A percentile compares a stretch with the other conserved stretches of the same genome.
Evolutionary conservation across 2,329 filamentous ascomycete genomes (phyloP).

Genomic region (Xylariales sp.): DNA sequence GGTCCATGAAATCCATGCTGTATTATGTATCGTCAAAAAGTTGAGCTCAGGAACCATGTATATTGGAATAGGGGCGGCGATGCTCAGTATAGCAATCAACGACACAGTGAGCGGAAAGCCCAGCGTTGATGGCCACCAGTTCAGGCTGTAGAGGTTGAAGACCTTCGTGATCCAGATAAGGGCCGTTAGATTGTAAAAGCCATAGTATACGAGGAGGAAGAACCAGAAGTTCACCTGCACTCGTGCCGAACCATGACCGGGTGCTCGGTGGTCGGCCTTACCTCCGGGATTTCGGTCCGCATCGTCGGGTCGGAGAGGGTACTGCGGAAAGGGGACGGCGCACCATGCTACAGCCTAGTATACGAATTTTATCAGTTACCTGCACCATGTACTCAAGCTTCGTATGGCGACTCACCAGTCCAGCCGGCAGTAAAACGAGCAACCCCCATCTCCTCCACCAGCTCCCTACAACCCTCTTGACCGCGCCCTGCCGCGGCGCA

Average conservation of each 20-base stretch:
- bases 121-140: conserved; percentile 64
- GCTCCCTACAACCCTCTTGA: conserved; percentile 52
- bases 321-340: conserved; percentile 61
- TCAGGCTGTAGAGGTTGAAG: conserved; percentile 66
- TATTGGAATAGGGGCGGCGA: conserved; percentile 54
- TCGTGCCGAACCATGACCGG: conserved; percentile 58
- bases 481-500: conserved; percentile 53
- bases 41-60: conserved; percentile 50
- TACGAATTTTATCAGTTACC: conserved; percentile 5
- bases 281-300: conserved; percentile 25
- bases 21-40: conserved; percentile 58
- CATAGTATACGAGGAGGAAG: conserved; percentile 66
- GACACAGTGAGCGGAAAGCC: conserved; percentile 62
- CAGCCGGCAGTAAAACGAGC: conserved; percentile 56
- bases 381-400: neutral
- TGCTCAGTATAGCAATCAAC: conserved; percentile 55
- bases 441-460: conserved; percentile 62
- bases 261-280: conserved; percentile 36
- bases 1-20: conserved; percentile 64
- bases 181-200: conserved; percentile 63
- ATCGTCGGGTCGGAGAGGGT: conserved; percentile 44
- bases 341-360: conserved; percentile 61
- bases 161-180: conserved; percentile 68
- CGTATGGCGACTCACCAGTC: conserved; percentile 42
- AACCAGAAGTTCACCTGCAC: conserved; percentile 69